Evolutionary conservation across 495 filamentous ascomycete genomes (phyloP), one percentile per base, ranked within the genome.

Genomic region (Hypoxylon rickii): DNA sequence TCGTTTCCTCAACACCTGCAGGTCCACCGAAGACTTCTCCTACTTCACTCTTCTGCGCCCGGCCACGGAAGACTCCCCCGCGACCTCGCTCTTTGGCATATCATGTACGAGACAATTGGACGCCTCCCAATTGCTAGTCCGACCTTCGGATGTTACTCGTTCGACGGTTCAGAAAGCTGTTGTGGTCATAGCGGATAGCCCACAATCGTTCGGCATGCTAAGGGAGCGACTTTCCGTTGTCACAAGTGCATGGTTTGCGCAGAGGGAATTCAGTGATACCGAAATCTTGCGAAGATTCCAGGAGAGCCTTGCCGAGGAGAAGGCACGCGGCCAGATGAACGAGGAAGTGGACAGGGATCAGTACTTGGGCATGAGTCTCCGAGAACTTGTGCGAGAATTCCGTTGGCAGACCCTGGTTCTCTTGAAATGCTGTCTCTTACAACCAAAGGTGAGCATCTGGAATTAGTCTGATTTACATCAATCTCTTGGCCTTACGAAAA

Each of bases 81-180:
- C 86, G 2, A 92, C 89, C 0, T 96, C 90, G 21, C 84, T 97
- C 17, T 97, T 98, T 71, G 94, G 94, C 53, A 97, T 98, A 61
- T 89, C 92, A 8, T 98, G 94, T 69, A 96, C 91, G 12, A 81
- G 93, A 44, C 94, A 97, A 73, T 79, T 98, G 53, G 89, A 96
- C 61, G 81, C 92, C 8, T 85, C 81, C 18, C 77, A 86, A 52
- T 79, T 98, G 47, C 77, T 89, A 44, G 81, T 88, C 60, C 81
- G 89, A 38, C 87, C 91, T 1, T 78, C 89, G 20, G 95, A 97
- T 44, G 94, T 97, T 46, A 98, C 94, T 6, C 81, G 94, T 51
- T 94, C 89, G 42, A 97, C 94, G 2, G 94, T 98, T 22, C 94
- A 98, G 69, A 98, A 98, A 73, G 94, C 94, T 6, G 91, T 98